A percentile compares a stretch with the other conserved stretches of the same genome.
These are phyloP conservation scores for Biscutella laevigata DNA, from an alignment of 441 rosid species.

Conservation along the genomic window DNA sequence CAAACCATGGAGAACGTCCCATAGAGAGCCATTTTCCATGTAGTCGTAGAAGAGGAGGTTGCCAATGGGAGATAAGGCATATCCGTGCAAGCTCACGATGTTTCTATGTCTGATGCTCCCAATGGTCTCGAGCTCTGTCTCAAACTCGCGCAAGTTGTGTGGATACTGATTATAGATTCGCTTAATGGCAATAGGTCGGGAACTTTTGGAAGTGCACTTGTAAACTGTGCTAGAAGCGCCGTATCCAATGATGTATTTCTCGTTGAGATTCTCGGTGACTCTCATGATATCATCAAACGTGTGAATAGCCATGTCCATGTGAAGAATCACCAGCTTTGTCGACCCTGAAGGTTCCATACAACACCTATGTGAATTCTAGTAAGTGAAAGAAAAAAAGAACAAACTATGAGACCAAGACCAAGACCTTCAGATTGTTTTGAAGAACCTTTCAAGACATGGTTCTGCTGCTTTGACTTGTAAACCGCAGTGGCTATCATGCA, in stretches of 20 bases:
- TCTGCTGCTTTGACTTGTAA: constrained; percentile 57
- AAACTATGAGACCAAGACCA: constrained; percentile 16
- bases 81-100: constrained; percentile 83
- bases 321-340: constrained; percentile 84
- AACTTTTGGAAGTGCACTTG: constrained; percentile 62
- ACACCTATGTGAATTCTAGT: not conserved
- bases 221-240: constrained; percentile 92
- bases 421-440: constrained; percentile 37
- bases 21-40: constrained; percentile 90
- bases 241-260: constrained; percentile 69
- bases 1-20: constrained; percentile 93
- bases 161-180: constrained; percentile 64
- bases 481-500: constrained; percentile 45
- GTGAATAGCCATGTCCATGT: constrained; percentile 93
- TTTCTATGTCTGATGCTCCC: constrained; percentile 91
- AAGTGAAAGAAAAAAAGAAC: not conserved
- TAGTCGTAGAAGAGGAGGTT: constrained; percentile 92
- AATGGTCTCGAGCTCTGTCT: constrained; percentile 87
- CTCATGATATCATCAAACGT: constrained; percentile 85
- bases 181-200: constrained; percentile 91
- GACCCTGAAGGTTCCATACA: constrained; percentile 35
- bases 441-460: constrained; percentile 26
- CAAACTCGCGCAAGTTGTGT: constrained; percentile 60
- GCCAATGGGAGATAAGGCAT: constrained; percentile 63
- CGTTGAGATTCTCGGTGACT: constrained; percentile 68